Evolutionary conservation across 495 filamentous ascomycete species (phyloP), one percentile per base, ranked within the genome.

Genomic region (Copromyces sp.): DNA sequence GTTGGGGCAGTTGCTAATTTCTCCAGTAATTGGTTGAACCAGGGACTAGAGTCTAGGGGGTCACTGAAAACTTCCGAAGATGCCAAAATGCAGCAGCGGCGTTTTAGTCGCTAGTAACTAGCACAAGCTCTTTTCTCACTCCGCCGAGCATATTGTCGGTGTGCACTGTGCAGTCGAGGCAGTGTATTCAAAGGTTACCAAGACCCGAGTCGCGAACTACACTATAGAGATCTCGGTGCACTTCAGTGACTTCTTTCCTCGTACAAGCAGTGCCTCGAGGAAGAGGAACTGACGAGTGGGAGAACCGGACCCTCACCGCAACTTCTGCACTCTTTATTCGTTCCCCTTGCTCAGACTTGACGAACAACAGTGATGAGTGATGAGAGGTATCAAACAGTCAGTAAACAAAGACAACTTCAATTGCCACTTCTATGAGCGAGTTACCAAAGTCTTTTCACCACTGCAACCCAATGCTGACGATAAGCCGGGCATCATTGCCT

Each of bases 271-370:
- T 35, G 20, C 53, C 24, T 61, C 12, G 14, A 61, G 29, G 24
- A n/a, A 61, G 29, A 61, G 29, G 24, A 61, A 16, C 12, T 32
- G 12, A 11, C 29, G 45, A 53, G 24, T 32, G 53, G 53, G 24
- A 32, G 53, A 35, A 61, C 53, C 53, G 53, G 53, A 42, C 70
- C 68, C 74, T 72, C 77, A 78, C 77, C 77, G 77, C 77, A 78
- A 78, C 38, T 75, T 75, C 70, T 73, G 42, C 65, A 45, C 68
- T 77, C 70, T 61, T 29, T 35, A 35, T 65, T 65, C 24, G 53
- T 65, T 65, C 53, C 53, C 53, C 53, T 32, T 65, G 32, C 29
- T 65, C 29, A 65, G 53, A 61, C 53, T 61, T 61, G 53, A 61
- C 20, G 45, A 47, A 53, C 20, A 53, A 53, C 3, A 53, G n/a